Evolutionary conservation across 345 rosid genomes (phyloP).

Genomic region (Pelargonium nanum): DNA sequence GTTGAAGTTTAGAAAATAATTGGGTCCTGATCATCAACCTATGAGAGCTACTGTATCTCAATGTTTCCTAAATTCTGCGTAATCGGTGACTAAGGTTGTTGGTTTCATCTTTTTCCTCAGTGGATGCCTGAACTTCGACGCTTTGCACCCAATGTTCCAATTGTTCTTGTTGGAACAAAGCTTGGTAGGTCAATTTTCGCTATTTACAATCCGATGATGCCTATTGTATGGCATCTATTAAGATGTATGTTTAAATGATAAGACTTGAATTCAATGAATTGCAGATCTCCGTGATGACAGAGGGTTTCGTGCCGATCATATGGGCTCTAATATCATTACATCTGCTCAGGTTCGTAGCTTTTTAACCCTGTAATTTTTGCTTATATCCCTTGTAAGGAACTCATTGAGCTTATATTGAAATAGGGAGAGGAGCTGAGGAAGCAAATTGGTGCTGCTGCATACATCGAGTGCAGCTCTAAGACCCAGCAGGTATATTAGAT

Average conservation of each 20-base stretch:
- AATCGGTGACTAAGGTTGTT: conserved; percentile 9
- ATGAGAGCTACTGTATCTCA: neutral
- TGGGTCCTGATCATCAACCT: neutral
- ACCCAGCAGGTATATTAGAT: conserved; percentile 67
- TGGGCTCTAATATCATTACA: conserved; percentile 57
- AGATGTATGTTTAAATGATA: too few relatives aligned
- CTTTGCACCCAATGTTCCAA: conserved; percentile 91
- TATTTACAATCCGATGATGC: neutral
- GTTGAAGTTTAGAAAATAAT: neutral
- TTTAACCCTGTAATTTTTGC: neutral
- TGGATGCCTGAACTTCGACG: conserved; percentile 99
- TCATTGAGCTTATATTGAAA: conserved; percentile 3
- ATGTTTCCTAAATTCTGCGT: neutral
- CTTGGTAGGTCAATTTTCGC: conserved; percentile 38
- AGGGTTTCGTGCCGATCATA: conserved; percentile 56
- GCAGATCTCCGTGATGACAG: conserved; percentile 82
- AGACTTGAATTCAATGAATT: neutral
- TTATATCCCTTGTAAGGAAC: neutral
- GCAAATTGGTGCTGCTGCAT: conserved; percentile 92
- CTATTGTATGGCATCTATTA: neutral
- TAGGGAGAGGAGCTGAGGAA: conserved; percentile 95
- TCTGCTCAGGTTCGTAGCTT: conserved; percentile 46
- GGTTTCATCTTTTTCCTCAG: conserved; percentile 29
- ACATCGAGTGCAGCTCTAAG: conserved; percentile 95
- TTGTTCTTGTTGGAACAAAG: conserved; percentile 95